Conservation (phyloP, 139 green algal species). For the Haematococcus sp. region DNA sequence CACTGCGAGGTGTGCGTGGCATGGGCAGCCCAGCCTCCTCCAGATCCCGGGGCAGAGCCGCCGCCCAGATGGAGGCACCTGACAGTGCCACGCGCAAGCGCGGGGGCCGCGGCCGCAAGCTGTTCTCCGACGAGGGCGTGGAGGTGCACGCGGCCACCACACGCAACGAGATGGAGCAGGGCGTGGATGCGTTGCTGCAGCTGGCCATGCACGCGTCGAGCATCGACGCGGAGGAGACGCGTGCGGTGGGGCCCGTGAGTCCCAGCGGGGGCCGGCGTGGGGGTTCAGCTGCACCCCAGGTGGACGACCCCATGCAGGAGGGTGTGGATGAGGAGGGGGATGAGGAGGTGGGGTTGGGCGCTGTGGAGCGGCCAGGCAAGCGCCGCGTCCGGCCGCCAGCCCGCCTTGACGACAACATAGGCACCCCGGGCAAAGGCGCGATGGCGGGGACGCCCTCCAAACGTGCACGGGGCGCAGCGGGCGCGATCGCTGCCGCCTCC, state of each 20-base stretch:
- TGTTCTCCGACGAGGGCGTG: not conserved
- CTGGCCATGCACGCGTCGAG: constrained; percentile 4
- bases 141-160: not conserved
- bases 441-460: no score
- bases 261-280: not conserved
- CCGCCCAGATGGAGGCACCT: not conserved
- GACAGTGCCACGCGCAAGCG: constrained; percentile 1
- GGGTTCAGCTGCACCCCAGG: not conserved
- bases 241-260: not conserved
- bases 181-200: constrained; percentile 11
- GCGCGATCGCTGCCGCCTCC: no score
- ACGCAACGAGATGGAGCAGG: constrained; percentile 6
- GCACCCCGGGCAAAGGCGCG: not conserved
- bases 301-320: not conserved
- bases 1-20: not conserved
- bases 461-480: no score
- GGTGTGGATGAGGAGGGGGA: not conserved
- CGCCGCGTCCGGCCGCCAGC: not conserved
- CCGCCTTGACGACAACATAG: not conserved
- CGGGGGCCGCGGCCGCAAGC: not conserved
- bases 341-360: not conserved
- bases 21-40: not conserved
- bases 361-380: not conserved
- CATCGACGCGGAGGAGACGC: not conserved
- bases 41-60: not conserved